These are phyloP conservation scores for Sisymbrium altissimum DNA, from an alignment of 345 rosid species.

Conservation along the genomic window DNA sequence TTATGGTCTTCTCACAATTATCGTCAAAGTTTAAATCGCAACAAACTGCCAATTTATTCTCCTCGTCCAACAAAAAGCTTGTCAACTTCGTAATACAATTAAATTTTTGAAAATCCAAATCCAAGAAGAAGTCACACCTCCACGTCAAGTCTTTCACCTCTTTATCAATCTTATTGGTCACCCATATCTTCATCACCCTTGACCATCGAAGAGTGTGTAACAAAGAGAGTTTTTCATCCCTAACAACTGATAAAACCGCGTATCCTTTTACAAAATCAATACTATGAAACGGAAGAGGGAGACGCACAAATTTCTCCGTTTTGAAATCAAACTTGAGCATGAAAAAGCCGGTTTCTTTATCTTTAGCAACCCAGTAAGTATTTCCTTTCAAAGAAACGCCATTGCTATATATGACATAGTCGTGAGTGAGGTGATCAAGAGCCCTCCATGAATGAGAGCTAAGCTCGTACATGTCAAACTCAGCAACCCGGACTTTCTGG, in stretches of 20 bases:
- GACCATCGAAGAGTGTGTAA: no score
- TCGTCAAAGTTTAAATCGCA: no score
- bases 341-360: not conserved
- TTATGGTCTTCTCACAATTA: no score
- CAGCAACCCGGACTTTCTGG: not conserved
- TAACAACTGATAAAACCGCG: not conserved
- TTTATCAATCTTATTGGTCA: no score
- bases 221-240: not conserved
- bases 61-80: no score
- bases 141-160: no score
- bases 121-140: no score
- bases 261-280: not conserved
- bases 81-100: no score
- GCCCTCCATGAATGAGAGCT: not conserved
- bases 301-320: not conserved
- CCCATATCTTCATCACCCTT: not conserved
- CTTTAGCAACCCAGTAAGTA: not conserved
- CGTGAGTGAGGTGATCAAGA: not conserved
- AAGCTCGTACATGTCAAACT: not conserved
- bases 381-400: not conserved
- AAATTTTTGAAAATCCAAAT: no score
- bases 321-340: not conserved
- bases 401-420: not conserved
- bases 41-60: no score
- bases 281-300: not conserved